A percentile compares a stretch with the other conserved stretches of the same genome.
phyloP scores from a whole-genome alignment of 305 asterid species.

The Rubia tinctorum region DNA sequence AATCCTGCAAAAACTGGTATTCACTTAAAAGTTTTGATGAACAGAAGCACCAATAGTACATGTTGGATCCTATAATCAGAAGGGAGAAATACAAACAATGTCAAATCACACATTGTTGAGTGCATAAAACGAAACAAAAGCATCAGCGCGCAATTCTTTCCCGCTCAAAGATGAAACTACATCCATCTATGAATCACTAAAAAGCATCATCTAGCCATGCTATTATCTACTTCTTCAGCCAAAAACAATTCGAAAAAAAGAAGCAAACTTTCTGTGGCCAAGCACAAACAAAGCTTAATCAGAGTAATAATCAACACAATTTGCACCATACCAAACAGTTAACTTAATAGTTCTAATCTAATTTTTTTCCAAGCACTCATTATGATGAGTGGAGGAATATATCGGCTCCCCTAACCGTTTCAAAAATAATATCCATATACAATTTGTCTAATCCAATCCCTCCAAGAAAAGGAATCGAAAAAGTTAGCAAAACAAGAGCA shows the following conservation, averaged over 20 bases:
- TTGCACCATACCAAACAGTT: background rate
- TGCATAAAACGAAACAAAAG: background rate
- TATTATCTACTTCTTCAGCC: background rate
- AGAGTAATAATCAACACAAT: background rate
- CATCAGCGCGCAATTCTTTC: slow-evolving; percentile 3
- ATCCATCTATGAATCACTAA: no score
- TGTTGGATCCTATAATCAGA: slow-evolving; percentile 68
- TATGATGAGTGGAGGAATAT: no score
- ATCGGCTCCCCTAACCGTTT: no score
- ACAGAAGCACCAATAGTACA: slow-evolving; percentile 75
- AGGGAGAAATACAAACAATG: slow-evolving; percentile 31
- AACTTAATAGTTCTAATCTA: no score
- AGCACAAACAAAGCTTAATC: background rate
- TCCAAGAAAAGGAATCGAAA: no score
- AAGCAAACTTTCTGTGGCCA: background rate
- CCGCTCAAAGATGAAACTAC: background rate
- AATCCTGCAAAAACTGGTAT: slow-evolving; percentile 55
- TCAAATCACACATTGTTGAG: slow-evolving; percentile 6
- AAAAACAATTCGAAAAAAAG: background rate
- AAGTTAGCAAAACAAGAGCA: no score
- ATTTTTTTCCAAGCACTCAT: no score
- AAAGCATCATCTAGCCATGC: background rate
- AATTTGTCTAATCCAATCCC: no score
- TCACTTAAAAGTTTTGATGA: slow-evolving; percentile 72
- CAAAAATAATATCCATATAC: no score